Evolutionary conservation across 768 basidiomycete genomes (phyloP), one percentile per base, ranked within the genome.

Genomic region (Neoboletus subvelutipes): DNA sequence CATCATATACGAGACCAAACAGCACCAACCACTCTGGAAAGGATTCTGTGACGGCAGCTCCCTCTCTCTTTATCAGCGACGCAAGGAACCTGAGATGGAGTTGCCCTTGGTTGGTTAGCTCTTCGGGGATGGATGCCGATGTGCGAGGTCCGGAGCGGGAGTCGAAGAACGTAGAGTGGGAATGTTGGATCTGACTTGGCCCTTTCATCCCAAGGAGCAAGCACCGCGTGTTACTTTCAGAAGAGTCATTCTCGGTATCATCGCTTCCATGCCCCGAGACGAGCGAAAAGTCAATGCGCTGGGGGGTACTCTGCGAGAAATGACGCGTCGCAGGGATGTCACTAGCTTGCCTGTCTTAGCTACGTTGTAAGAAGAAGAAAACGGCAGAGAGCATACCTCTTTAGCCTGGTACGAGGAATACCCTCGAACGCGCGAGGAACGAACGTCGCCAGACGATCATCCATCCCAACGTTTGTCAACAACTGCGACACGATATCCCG

Each of bases 1-100:
- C 22, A 28, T 64, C 67, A 20, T 60, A 69, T n/a, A 59, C 8
- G 46, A 71, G 60, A 17, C 65, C 65, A 33, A 71, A 69, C 11
- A 67, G 45, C 0, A 69, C 50, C 26, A 70, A 42, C 69, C 68
- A 67, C 45, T 71, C 67, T 15, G 68, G 68, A 49, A 65, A 60
- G 43, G 54, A 20, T 42, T 33, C 31, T 1, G 45, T 28, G 40
- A 26, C 39, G 15, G n/a, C n/a, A n/a, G 41, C 4, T 24, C 26
- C 43, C 8, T 10, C 40, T 45, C 34, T 36, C 6, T 51, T 47
- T n/a, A 57, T 52, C 45, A 50, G 41, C 40, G 49, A 47, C 5
- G 52, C 34, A 41, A 70, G 62, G 42, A n/a, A 48, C 24, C 55
- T 34, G 24, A 64, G 62, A 45, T 68, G 56, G 40, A 22, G 17